phyloP scores from a whole-genome alignment of 78 protist genomes.

The Planoprotostelium fungivorum region DNA sequence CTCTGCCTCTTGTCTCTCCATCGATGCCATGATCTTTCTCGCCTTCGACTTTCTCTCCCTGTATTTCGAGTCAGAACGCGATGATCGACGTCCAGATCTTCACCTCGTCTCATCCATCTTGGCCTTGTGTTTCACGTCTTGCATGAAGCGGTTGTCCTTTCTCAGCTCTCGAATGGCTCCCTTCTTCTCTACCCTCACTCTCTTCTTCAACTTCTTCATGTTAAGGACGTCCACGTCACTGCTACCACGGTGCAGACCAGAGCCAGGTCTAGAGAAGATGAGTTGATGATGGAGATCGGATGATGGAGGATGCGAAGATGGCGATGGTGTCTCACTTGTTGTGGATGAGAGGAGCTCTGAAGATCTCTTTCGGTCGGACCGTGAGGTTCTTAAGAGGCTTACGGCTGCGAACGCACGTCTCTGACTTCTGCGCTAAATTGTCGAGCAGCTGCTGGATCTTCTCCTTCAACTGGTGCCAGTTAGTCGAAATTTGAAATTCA shows the following conservation, averaged over 20 bases:
- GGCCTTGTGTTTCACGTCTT: constrained; percentile 46
- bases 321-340: not conserved
- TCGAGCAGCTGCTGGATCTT: not conserved
- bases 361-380: not conserved
- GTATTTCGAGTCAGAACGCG: not conserved
- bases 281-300: no score
- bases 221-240: no score
- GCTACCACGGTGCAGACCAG: no score
- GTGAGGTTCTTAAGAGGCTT: not conserved
- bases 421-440: not conserved
- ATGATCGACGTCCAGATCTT: not conserved
- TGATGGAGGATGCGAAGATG: no score
- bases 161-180: constrained; percentile 55
- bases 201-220: constrained; percentile 12
- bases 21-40: not conserved
- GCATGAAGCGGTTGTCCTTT: constrained; percentile 51
- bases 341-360: not conserved
- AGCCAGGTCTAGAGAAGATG: no score
- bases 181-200: constrained; percentile 34
- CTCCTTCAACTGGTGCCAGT: not conserved
- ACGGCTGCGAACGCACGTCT: not conserved
- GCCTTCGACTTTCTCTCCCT: not conserved
- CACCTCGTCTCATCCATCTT: constrained; percentile 7
- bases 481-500: not conserved
- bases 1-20: not conserved